These are phyloP conservation scores for Miscanthus lutarioriparius DNA, from an alignment of 176 grass and related monocot genomes.

Conservation along the genomic window DNA sequence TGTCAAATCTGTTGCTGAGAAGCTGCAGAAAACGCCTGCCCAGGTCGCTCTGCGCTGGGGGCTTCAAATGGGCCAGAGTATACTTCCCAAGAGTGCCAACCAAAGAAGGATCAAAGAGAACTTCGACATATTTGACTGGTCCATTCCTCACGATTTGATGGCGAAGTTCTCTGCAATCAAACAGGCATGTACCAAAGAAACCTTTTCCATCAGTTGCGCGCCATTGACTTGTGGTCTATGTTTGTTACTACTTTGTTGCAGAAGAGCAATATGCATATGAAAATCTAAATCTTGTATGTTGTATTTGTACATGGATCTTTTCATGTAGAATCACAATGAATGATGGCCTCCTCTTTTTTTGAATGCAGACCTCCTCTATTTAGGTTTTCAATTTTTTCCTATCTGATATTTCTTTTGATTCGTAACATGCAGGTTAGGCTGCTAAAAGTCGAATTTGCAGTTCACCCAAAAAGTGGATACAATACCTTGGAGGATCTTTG, in stretches of 20 bases:
- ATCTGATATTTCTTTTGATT: slow-evolving; percentile 24
- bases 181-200: slow-evolving; percentile 30
- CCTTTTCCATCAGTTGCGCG: background rate
- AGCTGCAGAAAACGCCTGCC: slow-evolving; percentile 52
- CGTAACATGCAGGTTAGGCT: slow-evolving; percentile 40
- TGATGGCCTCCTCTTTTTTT: background rate
- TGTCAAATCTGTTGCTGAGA: slow-evolving; percentile 46
- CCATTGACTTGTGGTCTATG: background rate
- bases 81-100: slow-evolving; percentile 53
- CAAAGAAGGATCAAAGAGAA: slow-evolving; percentile 55
- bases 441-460: slow-evolving; percentile 15
- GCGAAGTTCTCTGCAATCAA: slow-evolving; percentile 42
- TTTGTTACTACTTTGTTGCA: background rate
- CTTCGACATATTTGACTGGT: slow-evolving; percentile 51
- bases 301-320: background rate
- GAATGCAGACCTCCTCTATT: background rate
- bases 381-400: background rate
- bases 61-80: slow-evolving; percentile 54
- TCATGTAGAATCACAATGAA: background rate
- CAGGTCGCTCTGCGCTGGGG: slow-evolving; percentile 60
- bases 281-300: background rate
- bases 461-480: slow-evolving; percentile 38
- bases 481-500: slow-evolving; percentile 59
- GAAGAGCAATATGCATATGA: background rate
- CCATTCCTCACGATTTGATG: slow-evolving; percentile 53